Percentiles rank a stretch among this genome's conserved stretches.
Evolutionary conservation across 345 rosid species (phyloP).

Genomic region (Mallotus nudiflorus): DNA sequence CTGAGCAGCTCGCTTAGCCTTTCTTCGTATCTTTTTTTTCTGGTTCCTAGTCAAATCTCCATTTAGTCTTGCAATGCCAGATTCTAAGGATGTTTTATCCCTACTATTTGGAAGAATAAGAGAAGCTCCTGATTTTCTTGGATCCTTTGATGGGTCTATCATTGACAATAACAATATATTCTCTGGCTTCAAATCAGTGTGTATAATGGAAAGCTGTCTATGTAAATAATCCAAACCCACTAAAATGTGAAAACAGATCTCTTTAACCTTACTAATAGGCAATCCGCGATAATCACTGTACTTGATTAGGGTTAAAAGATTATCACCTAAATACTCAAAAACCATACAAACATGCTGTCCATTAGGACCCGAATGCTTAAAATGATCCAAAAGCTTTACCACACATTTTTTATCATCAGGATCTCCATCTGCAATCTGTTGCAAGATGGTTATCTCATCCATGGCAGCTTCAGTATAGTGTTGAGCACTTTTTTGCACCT

Average conservation of each 20-base stretch:
- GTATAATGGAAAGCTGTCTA: conserved; percentile 69
- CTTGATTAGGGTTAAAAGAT: conserved; percentile 68
- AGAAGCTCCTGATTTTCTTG: conserved; percentile 46
- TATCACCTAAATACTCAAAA: conserved; percentile 74
- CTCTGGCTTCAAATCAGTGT: conserved; percentile 73
- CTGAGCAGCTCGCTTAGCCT: conserved; percentile 59
- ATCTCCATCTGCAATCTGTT: conserved; percentile 68
- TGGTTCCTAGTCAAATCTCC: conserved; percentile 58
- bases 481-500: conserved; percentile 75
- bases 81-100: conserved; percentile 39
- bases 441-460: conserved; percentile 76
- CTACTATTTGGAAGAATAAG: conserved; percentile 45
- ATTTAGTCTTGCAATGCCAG: conserved; percentile 34
- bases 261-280: conserved; percentile 58
- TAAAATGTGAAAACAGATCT: conserved; percentile 54
- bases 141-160: conserved; percentile 63
- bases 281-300: conserved; percentile 56
- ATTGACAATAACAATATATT: conserved; percentile 58
- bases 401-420: conserved; percentile 61
- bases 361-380: conserved; percentile 76
- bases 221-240: conserved; percentile 74
- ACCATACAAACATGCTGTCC: conserved; percentile 84
- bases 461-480: conserved; percentile 77
- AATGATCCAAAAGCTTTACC: conserved; percentile 76
- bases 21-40: conserved; percentile 58